Conservation (phyloP, 257 asterid species). For the Fraxinus pennsylvanica region DNA sequence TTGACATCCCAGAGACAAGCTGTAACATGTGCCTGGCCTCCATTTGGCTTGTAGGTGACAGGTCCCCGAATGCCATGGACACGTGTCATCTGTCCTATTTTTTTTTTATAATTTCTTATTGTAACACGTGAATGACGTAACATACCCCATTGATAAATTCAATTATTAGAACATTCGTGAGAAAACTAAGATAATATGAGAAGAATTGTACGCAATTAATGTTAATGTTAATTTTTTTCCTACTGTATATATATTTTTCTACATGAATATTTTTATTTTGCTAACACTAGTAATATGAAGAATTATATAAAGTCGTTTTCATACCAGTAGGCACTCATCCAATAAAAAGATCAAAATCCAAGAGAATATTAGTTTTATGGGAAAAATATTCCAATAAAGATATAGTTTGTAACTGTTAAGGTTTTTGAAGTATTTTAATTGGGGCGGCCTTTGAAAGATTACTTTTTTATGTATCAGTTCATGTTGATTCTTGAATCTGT, state of each 20-base stretch:
- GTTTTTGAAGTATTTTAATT: not conserved
- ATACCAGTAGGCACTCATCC: not conserved
- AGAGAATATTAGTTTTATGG: not conserved
- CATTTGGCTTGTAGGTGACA: not conserved
- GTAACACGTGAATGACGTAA: not conserved
- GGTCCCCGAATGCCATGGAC: not conserved
- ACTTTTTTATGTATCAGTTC: not conserved
- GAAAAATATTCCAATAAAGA: not conserved
- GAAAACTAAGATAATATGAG: not conserved
- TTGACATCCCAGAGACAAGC: not conserved
- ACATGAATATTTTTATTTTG: not conserved
- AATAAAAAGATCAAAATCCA: not conserved
- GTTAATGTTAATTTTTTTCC: not conserved
- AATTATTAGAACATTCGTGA: not conserved
- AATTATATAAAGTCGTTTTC: not conserved
- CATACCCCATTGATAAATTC: not conserved
- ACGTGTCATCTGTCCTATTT: not conserved
- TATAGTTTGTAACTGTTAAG: not conserved
- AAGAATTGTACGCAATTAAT: not conserved
- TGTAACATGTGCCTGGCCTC: not conserved
- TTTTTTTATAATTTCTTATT: not conserved
- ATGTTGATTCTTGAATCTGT: not conserved
- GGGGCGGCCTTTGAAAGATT: not conserved
- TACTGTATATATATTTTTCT: no score
- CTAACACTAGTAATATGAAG: not conserved